Base-by-base conservation (phyloP, 2,329 filamentous ascomycete genomes). In the Fusarium poae region DNA sequence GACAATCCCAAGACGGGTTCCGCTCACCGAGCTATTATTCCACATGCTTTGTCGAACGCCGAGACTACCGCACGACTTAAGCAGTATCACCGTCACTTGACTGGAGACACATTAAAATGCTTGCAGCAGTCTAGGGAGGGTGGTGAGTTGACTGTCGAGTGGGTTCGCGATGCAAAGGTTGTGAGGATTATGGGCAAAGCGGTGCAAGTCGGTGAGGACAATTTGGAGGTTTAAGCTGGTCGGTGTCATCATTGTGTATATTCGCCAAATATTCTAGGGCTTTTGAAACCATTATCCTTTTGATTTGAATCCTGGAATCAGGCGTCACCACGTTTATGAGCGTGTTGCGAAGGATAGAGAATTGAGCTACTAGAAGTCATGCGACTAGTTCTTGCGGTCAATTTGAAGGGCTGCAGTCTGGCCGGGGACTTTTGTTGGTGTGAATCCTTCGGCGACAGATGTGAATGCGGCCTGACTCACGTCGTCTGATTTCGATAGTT, bases 51-150 rank as follows among this genome's bases (percentile, higher is more conserved):
- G 2, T 45, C 60, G 3, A 44, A 57, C 1, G 5, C 51, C 0
- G 59, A 50, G 0, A 64, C 60, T 0, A 49, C 13, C 2, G 37
- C 43, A 0, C 43, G 59, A 0, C 60, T 63, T 0, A 63, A 35
- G 3, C 13, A 63, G 11, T 0, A 64, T 6, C 60, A 63, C 2
- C 43, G 32, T 1, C 32, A 34, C 0, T 64, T 64, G 5, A 57
- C n/a, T 0, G 60, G 37, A 10, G 25, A 50, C 5, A 57, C 21
- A 0, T 13, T 63, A 1, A 45, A 40, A 25, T 13, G 5, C 23
- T 25, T 57, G 4, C 60, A 63, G 12, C 60, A 63, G 8, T 63
- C 60, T 0, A 64, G 57, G 5, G 60, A 63, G 6, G 60, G 60
- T 2, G 60, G 60, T 1, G 30, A 63, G 3, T 21, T 63, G 21